Base-by-base conservation (phyloP, 2,329 filamentous ascomycete species). In the Ceratocystis variospora region DNA sequence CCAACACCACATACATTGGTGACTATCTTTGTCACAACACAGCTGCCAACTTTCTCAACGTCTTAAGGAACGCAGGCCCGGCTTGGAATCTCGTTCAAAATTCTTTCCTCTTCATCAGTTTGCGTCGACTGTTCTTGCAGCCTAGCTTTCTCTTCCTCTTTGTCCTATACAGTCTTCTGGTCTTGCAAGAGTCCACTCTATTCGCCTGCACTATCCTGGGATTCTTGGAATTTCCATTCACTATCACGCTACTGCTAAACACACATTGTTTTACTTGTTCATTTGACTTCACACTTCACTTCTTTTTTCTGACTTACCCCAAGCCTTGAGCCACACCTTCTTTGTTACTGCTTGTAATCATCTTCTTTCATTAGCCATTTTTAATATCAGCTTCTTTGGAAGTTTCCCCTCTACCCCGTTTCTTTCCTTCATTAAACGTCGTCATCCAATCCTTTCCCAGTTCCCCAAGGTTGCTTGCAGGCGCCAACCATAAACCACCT, bases 11-110 rank as follows among this genome's bases (percentile, higher is more conserved):
- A 33, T 33, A 33, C 61, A 62, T 28, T 19, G 15, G 10, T 17
- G n/a, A 12, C 37, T 15, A 45, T 15, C 22, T 44, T 17, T 31
- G 25, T 31, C 48, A 62, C 31, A 53, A 44, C 59, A 44, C 59
- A 66, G 3, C 53, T 19, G 45, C 46, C n/a, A 28, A 17, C 55
- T 62, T 61, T 44, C 68, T 66, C 64, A 62, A 57, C 63, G 66
- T 64, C 48, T 63, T 67, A 66, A 70, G 65, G 65, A 68, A 69
- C 67, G 46, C 50, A 65, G 46, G 53, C 68, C 66, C 62, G 62
- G 63, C 62, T 65, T 65, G 64, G 67, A 66, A 61, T 70, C 66
- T 57, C 57, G 59, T 62, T 31, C 64, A 65, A 41, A 64, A 65
- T 55, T 66, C 62, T 68, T 50, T 53, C 59, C 44, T 61, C 46